phyloP scores from a whole-genome alignment of 768 basidiomycete genomes.

The Boletus vinaceobasis region DNA sequence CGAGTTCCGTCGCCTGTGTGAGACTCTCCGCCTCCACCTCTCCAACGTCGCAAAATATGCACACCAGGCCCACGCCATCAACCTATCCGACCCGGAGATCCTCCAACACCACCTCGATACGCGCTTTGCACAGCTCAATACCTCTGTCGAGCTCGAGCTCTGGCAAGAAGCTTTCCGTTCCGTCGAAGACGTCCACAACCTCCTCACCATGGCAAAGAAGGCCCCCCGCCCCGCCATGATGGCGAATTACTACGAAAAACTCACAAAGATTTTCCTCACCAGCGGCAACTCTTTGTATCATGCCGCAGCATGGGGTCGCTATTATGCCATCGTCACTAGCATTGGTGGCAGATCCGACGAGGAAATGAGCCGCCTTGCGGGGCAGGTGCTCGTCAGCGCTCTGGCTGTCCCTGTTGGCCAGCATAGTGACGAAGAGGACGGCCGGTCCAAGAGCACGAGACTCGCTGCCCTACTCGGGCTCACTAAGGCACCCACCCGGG shows the following conservation, averaged over 20 bases:
- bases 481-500: constrained; percentile 77
- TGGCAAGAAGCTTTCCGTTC: constrained; percentile 99
- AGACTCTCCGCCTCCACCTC: constrained; percentile 92
- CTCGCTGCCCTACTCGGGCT: constrained; percentile 85
- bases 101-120: constrained; percentile 95
- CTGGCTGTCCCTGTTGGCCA: constrained; percentile 87
- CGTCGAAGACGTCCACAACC: constrained; percentile 96
- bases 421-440: constrained; percentile 49
- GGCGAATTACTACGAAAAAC: constrained; percentile 98
- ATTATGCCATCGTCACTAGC: constrained; percentile 67
- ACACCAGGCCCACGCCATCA: constrained; percentile 91
- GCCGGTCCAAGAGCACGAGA: constrained; percentile 67
- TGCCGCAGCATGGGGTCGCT: constrained; percentile 92
- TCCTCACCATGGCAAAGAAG: constrained; percentile 91
- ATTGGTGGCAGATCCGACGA: constrained; percentile 76
- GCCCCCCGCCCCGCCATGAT: constrained; percentile 92
- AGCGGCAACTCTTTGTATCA: constrained; percentile 94
- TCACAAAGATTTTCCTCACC: constrained; percentile 94
- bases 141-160: constrained; percentile 94
- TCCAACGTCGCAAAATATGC: constrained; percentile 93
- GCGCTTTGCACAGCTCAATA: constrained; percentile 93
- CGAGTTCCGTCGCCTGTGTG: constrained; percentile 95
- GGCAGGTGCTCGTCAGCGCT: constrained; percentile 88
- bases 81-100: constrained; percentile 91
- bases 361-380: constrained; percentile 76